A percentile compares a stretch with the other conserved stretches of the same genome.
These are phyloP conservation scores for Boletus coccyginus DNA, from an alignment of 768 basidiomycete genomes.

Conservation along the genomic window DNA sequence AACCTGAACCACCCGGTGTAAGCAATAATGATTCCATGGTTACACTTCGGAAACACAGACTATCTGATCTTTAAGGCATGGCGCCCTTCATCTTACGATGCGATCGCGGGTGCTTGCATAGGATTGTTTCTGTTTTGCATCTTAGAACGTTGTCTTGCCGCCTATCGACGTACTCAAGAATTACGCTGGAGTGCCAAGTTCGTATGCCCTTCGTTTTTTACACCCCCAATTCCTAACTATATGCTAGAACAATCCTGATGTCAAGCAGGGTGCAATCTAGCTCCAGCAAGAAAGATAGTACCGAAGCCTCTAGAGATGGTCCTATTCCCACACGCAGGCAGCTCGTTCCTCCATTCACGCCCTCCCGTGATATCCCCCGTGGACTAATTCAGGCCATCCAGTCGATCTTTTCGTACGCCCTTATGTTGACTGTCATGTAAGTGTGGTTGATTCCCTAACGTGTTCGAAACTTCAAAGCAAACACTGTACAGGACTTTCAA, in stretches of 20 bases:
- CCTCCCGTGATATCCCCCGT: constrained; percentile 65
- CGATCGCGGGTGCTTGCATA: constrained; percentile 73
- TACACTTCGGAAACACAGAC: constrained; percentile 69
- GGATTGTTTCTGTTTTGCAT: constrained; percentile 65
- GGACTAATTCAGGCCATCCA: constrained; percentile 66
- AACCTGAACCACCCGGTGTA: neutral
- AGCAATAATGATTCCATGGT: constrained; percentile 55
- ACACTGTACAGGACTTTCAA: constrained; percentile 73
- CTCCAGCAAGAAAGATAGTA: constrained; percentile 1
- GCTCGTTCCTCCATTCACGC: constrained; percentile 58
- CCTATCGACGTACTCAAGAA: constrained; percentile 51
- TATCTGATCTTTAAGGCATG: constrained; percentile 65
- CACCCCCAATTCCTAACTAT: neutral
- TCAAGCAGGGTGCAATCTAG: neutral
- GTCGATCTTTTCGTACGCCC: constrained; percentile 56
- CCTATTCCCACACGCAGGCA: constrained; percentile 16
- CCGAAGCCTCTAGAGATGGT: neutral
- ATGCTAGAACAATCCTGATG: constrained; percentile 9
- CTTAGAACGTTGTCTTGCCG: constrained; percentile 67
- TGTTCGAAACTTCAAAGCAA: constrained; percentile 3
- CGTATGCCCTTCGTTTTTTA: constrained; percentile 3
- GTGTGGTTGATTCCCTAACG: constrained; percentile 17
- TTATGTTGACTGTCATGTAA: constrained; percentile 86
- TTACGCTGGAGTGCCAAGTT: constrained; percentile 60
- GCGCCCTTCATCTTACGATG: constrained; percentile 65